A percentile compares a stretch with the other conserved stretches of the same genome.
Evolutionary conservation across 2,329 filamentous ascomycete genomes (phyloP).

Genomic region (Neopestalotiopsis clavispora): DNA sequence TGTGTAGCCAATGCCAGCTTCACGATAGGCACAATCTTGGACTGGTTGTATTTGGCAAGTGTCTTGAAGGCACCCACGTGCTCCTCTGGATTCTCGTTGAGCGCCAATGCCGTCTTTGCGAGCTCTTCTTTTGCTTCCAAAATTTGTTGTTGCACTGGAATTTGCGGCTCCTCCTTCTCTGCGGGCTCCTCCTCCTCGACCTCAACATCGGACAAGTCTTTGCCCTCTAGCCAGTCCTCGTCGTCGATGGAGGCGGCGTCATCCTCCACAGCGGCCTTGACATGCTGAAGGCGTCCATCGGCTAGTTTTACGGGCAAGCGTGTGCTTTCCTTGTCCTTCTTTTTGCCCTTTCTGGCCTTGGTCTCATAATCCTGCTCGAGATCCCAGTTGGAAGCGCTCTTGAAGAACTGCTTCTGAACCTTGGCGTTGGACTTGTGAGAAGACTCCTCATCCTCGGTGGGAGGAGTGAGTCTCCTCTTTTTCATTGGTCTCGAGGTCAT

Average conservation of each 20-base stretch:
- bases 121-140: constrained; percentile 89
- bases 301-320: constrained; percentile 86
- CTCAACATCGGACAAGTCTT: constrained; percentile 55
- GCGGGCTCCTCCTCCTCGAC: constrained; percentile 44
- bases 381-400: constrained; percentile 82
- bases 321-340: constrained; percentile 72
- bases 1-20: constrained; percentile 88
- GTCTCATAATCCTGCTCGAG: constrained; percentile 91
- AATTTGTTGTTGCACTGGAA: constrained; percentile 81
- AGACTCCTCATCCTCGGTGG: constrained; percentile 50
- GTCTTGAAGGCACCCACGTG: constrained; percentile 80
- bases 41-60: constrained; percentile 74
- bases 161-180: constrained; percentile 62
- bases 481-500: constrained; percentile 60
- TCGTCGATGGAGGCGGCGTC: constrained; percentile 65
- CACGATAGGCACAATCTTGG: constrained; percentile 73
- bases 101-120: constrained; percentile 76
- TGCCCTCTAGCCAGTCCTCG: constrained; percentile 67
- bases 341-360: constrained; percentile 77
- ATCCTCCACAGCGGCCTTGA: constrained; percentile 60
- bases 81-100: constrained; percentile 95
- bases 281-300: constrained; percentile 72
- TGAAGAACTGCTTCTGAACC: constrained; percentile 70
- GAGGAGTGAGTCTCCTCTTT: constrained; percentile 62
- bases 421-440: constrained; percentile 37